These are phyloP conservation scores for Geotrichum phurueaensis DNA, from an alignment of 1,139 yeast genomes.

Conservation along the genomic window DNA sequence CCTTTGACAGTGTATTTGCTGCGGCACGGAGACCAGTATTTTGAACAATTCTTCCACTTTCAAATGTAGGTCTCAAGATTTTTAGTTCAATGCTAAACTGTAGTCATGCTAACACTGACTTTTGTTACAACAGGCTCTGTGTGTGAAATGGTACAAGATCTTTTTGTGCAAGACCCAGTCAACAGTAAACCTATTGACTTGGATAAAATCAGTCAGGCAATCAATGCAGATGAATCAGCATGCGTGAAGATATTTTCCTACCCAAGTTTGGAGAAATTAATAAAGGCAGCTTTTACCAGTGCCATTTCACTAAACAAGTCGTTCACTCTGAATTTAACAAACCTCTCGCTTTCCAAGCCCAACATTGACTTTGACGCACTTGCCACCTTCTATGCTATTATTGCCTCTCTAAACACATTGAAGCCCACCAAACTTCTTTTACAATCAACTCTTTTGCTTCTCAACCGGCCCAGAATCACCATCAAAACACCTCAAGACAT, in stretches of 20 bases:
- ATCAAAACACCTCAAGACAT: constrained; percentile 27
- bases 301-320: constrained; percentile 26
- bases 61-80: constrained; percentile 40
- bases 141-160: constrained; percentile 32
- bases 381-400: constrained; percentile 24
- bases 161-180: not conserved
- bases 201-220: constrained; percentile 8
- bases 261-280: constrained; percentile 19
- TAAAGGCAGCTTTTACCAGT: constrained; percentile 24
- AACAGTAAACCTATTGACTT: not conserved
- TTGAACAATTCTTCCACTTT: constrained; percentile 45
- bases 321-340: constrained; percentile 24
- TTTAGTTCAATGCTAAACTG: not conserved
- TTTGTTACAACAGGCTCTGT: constrained; percentile 19
- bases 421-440: constrained; percentile 24
- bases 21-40: constrained; percentile 53
- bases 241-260: not conserved
- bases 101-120: not conserved
- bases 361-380: constrained; percentile 27
- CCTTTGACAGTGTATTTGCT: constrained; percentile 43
- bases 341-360: constrained; percentile 28
- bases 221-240: not conserved
- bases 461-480: constrained; percentile 27
- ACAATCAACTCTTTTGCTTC: constrained; percentile 22
- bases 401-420: constrained; percentile 20